phyloP scores from a whole-genome alignment of 2,329 filamentous ascomycete species.

The Colletotrichum navitas region DNA sequence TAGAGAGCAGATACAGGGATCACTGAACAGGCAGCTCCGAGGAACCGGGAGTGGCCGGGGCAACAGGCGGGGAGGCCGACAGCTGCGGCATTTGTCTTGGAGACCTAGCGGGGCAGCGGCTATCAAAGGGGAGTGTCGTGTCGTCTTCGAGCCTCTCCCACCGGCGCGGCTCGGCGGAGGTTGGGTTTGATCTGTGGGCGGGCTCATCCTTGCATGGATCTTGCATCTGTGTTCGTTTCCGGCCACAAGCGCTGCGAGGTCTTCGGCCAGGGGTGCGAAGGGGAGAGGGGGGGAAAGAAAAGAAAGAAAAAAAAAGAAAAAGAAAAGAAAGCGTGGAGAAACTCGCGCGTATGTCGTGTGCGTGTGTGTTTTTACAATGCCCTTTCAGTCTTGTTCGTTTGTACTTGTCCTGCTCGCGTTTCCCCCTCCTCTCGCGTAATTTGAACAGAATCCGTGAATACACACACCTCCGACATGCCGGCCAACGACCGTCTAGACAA shows the following conservation, averaged over 20 bases:
- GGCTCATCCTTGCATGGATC: conserved; percentile 32
- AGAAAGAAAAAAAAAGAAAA: too few relatives aligned
- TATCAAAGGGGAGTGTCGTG: conserved; percentile 38
- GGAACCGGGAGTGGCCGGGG: background rate
- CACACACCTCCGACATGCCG: conserved; percentile 15
- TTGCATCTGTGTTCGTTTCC: conserved; percentile 18
- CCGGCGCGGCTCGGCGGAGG: conserved; percentile 18
- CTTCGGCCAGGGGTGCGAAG: background rate
- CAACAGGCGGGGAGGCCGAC: conserved; percentile 26
- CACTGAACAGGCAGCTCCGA: conserved; percentile 16
- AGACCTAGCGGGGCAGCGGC: conserved; percentile 25
- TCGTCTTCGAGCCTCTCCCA: conserved; percentile 38
- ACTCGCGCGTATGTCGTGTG: conserved; percentile 16
- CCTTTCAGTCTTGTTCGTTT: background rate
- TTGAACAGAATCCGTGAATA: background rate
- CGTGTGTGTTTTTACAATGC: background rate
- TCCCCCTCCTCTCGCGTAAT: background rate
- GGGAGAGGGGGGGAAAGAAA: background rate
- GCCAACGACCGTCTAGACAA: conserved; percentile 37
- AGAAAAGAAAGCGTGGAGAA: background rate
- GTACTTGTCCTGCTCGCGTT: background rate
- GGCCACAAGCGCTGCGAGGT: conserved; percentile 4
- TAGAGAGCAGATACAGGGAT: background rate
- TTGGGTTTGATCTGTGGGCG: conserved; percentile 10
- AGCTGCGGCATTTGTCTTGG: conserved; percentile 38